Base-by-base conservation (phyloP, 495 filamentous ascomycete species). In the Aspergillus olivimuriae region DNA sequence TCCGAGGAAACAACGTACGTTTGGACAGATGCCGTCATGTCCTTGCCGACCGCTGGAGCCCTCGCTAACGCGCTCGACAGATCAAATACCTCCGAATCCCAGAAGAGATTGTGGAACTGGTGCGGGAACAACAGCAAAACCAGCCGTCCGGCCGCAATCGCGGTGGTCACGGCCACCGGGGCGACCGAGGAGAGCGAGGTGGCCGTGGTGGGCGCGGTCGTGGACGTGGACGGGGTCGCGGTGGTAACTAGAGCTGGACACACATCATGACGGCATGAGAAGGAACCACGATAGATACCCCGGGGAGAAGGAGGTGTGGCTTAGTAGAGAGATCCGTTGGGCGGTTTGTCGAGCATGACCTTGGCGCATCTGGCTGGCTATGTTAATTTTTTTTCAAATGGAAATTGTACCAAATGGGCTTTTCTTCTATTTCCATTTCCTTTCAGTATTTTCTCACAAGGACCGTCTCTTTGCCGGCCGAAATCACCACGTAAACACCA, bases 81-180 rank as follows among this genome's bases (percentile, higher is more conserved):
- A 98, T 98, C 72, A 98, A 98, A 76, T 98, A 95, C 67, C 80
- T 98, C 26, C 85, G 89, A 39, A 87, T 98, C 2, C 87, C 89
- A 35, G 91, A 97, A 61, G 89, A 96, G 58, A 92, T 97, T 46
- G 81, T 97, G 62, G 92, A 96, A 41, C 60, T 89, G 8, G 89
- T 91, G 10, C 95, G 89, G 72, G 91, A 96, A 33, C 89, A 94
- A 59, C 85, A 90, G 47, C 65, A 66, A 30, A 73, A 67, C 34
- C 83, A 90, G 56, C 78, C 82, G 67, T 58, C 75, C 71, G 55
- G 82, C 46, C 70, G 87, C 16, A 81, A 81, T 32, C 78, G 88
- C 20, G 86, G 86, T 34, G 84, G 83, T 16, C 67, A 69, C n/a
- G n/a, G n/a, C 43, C 69, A 79, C 41, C 72, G 87, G 51, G 72